Conservation (phyloP, 768 basidiomycete species). For the Hygrocybe punicea region DNA sequence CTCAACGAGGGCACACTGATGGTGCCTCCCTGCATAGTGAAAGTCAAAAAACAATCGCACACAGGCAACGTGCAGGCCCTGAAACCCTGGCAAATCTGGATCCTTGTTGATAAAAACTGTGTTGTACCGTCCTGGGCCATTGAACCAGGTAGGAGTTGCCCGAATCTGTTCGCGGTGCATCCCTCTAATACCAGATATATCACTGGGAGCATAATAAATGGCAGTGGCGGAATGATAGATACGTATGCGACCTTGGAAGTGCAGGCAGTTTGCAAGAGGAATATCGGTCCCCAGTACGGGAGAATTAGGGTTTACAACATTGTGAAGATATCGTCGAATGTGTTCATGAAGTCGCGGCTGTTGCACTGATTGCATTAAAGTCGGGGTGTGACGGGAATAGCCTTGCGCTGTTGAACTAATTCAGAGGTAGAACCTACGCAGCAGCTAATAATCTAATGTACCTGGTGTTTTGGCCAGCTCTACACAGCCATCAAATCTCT, state of each 20-base stretch:
- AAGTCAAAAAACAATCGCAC: conserved; percentile 23
- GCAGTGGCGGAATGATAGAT: conserved; percentile 13
- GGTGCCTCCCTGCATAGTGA: conserved; percentile 7
- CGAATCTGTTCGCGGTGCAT: conserved; percentile 29
- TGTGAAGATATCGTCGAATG: conserved; percentile 24
- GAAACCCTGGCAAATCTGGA: conserved; percentile 8
- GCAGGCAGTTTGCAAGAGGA: conserved; percentile 17
- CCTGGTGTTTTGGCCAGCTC: neutral
- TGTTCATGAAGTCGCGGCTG: conserved; percentile 19
- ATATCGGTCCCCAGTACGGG: conserved; percentile 7
- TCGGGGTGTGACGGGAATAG: neutral
- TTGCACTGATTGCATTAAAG: neutral
- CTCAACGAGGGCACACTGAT: conserved; percentile 25
- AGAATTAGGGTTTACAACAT: conserved; percentile 17
- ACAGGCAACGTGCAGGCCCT: conserved; percentile 21
- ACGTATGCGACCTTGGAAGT: conserved; percentile 13
- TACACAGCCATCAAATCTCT: neutral
- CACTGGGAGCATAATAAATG: conserved; percentile 27
- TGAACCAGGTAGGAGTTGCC: conserved; percentile 19
- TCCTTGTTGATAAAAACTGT: conserved; percentile 19
- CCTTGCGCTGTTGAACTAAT: neutral
- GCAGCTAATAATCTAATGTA: neutral
- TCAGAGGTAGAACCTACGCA: neutral
- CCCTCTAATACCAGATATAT: conserved; percentile 22
- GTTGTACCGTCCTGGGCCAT: conserved; percentile 16